These are phyloP conservation scores for Alternaria viburni DNA, from an alignment of 2,329 filamentous ascomycete genomes.

Conservation along the genomic window DNA sequence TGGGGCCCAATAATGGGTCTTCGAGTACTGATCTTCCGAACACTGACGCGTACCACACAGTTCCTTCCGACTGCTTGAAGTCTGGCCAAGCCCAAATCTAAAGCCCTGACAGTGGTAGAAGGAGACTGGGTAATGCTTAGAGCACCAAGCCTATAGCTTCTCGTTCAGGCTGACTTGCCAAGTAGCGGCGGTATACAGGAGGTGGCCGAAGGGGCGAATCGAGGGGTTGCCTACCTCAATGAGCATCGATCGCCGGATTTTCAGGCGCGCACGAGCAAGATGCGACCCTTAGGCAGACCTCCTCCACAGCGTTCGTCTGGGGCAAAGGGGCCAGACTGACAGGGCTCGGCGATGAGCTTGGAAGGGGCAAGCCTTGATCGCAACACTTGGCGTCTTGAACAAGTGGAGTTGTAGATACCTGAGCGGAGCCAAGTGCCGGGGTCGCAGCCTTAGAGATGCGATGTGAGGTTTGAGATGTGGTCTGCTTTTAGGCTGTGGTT, in stretches of 20 bases:
- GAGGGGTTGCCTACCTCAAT: conserved; percentile 16
- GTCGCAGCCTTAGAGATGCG: conserved; percentile 11
- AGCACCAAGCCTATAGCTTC: conserved; percentile 20
- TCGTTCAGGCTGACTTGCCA: conserved; percentile 14
- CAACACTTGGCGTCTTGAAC: conserved; percentile 35
- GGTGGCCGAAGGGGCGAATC: conserved; percentile 5
- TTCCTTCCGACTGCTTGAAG: not conserved
- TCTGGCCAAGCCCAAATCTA: conserved; percentile 12
- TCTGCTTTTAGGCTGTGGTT: conserved; percentile 25
- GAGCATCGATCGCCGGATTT: conserved; percentile 17
- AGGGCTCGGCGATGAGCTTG: conserved; percentile 37
- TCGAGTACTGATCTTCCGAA: not conserved
- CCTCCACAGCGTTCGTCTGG: conserved; percentile 35
- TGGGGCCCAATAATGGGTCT: not conserved
- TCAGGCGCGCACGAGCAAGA: conserved; percentile 19
- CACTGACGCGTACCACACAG: not conserved
- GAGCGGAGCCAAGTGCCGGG: conserved; percentile 11
- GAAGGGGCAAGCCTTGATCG: conserved; percentile 36
- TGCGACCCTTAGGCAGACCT: conserved; percentile 24
- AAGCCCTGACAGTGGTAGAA: conserved; percentile 14
- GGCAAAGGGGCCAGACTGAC: conserved; percentile 16
- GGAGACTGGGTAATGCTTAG: conserved; percentile 14
- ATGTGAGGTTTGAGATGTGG: conserved; percentile 25
- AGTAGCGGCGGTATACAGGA: conserved; percentile 7
- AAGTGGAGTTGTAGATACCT: conserved; percentile 34